phyloP scores from a whole-genome alignment of 441 rosid genomes.

The Bruguiera hainesii region DNA sequence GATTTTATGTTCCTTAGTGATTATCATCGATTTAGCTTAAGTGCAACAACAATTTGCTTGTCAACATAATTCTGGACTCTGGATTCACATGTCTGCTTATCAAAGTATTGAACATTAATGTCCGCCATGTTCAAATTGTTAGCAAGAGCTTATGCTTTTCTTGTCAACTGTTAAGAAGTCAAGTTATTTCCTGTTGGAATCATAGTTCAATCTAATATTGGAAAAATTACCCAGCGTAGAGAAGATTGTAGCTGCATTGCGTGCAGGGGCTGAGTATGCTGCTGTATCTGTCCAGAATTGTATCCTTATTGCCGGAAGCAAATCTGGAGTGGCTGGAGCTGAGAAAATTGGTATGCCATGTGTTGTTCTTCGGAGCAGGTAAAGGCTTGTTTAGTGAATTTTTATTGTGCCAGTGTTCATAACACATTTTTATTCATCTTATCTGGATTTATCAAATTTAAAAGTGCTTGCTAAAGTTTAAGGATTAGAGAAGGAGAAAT shows the following conservation, averaged over 20 bases:
- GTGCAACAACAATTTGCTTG: too few species aligned
- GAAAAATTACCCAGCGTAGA: constrained; percentile 42
- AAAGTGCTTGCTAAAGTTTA: too few species aligned
- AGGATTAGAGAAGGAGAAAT: too few species aligned
- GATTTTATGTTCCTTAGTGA: too few species aligned
- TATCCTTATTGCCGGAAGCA: constrained; percentile 81
- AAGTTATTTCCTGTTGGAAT: constrained; percentile 11
- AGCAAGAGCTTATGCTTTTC: background rate
- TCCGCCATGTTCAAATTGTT: too few species aligned
- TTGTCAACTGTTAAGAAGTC: background rate
- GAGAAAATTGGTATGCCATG: constrained; percentile 83
- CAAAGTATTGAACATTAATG: too few species aligned
- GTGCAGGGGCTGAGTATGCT: constrained; percentile 76
- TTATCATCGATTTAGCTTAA: too few species aligned
- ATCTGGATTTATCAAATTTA: too few species aligned
- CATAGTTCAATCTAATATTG: constrained; percentile 14
- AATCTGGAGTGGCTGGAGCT: constrained; percentile 73
- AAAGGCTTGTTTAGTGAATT: constrained; percentile 4
- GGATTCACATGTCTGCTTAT: too few species aligned
- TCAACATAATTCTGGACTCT: too few species aligned
- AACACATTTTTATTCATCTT: too few species aligned
- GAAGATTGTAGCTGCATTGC: constrained; percentile 73
- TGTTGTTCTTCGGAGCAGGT: constrained; percentile 87
- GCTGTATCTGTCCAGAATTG: constrained; percentile 54
- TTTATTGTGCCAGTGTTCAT: background rate